Evolutionary conservation across 2,329 filamentous ascomycete genomes (phyloP), one percentile per base, ranked within the genome.

Genomic region (Tolypocladium capitatum): DNA sequence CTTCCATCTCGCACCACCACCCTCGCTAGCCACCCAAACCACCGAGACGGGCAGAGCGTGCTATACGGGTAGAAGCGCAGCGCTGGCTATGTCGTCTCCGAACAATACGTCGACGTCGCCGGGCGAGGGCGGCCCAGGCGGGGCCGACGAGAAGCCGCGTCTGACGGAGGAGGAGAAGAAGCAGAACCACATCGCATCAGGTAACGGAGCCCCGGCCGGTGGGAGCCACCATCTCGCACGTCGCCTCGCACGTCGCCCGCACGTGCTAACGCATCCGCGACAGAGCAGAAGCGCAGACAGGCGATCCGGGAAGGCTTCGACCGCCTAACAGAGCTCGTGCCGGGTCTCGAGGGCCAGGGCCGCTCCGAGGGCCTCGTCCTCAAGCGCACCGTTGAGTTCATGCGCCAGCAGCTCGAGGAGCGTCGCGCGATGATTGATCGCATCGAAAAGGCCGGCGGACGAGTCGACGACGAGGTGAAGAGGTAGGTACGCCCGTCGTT

Each of bases 281-380:
- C 48, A 71, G 67, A 73, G 58, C 62, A 72, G 55, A 70, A 74
- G 54, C 62, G 70, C 34, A 61, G 70, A 30, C 63, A 70, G 50
- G 85, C 84, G 14, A 94, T 95, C 54, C 77, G 89, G 43, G 81
- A 86, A 49, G 86, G 85, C 48, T 94, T 94, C 62, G 87, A 94
- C 63, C 77, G 81, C 32, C 75, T 95, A 27, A 86, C 86, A 16
- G 78, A 82, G 46, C 74, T 94, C 31, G 86, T 94, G 1, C 89
- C 89, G 0, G 87, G 86, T 0, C 73, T 94, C 46, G 78, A 86
- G 57, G 89, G 89, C 1, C 84, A 90, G 59, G 89, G 85, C 1
- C 80, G 88, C 42, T 92, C 86, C 53, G 89, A 95, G 63, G 86
- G 86, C 28, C 73, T 88, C 18, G 87, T 95, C n/a, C 72, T 95